Conservation (phyloP, 1,284 basidiomycete genomes). For the Termitomyces sp. region DNA sequence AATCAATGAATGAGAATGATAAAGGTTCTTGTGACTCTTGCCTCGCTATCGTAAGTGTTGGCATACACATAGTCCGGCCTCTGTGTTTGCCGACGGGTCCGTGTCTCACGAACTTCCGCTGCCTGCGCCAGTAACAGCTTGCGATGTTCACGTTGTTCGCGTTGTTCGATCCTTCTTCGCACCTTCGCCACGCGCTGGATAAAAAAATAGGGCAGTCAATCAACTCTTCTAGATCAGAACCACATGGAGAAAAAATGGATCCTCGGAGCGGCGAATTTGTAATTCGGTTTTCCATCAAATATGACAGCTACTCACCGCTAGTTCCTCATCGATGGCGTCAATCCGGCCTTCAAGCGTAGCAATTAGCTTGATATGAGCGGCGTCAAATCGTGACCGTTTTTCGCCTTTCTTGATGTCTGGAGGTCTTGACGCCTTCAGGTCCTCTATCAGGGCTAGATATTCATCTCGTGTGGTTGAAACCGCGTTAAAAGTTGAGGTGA, state of each 20-base stretch:
- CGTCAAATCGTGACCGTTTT: conserved; percentile 50
- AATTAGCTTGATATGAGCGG: conserved; percentile 56
- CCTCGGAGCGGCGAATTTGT: background rate
- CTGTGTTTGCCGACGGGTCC: conserved; percentile 63
- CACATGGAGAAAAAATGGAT: conserved; percentile 6
- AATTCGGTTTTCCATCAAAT: background rate
- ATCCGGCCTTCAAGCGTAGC: conserved; percentile 55
- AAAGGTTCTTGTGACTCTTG: conserved; percentile 25
- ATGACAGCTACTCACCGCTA: conserved; percentile 56
- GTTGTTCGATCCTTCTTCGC: conserved; percentile 64
- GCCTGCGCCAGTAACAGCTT: conserved; percentile 62
- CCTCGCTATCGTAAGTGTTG: conserved; percentile 60
- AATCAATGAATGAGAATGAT: conserved; percentile 18
- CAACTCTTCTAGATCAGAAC: conserved; percentile 5
- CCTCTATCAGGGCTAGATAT: conserved; percentile 57
- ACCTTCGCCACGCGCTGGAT: conserved; percentile 62
- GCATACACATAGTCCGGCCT: conserved; percentile 76
- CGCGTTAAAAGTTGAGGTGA: conserved; percentile 65
- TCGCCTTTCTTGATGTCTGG: conserved; percentile 40
- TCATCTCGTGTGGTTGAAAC: conserved; percentile 66
- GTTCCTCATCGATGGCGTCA: conserved; percentile 60
- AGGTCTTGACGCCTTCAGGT: conserved; percentile 50
- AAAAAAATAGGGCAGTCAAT: conserved; percentile 18
- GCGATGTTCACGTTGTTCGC: conserved; percentile 64
- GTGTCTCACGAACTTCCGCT: conserved; percentile 70